A percentile compares a stretch with the other conserved stretches of the same genome.
These are phyloP conservation scores for Salix viminalis DNA, from an alignment of 345 rosid genomes.

Conservation along the genomic window DNA sequence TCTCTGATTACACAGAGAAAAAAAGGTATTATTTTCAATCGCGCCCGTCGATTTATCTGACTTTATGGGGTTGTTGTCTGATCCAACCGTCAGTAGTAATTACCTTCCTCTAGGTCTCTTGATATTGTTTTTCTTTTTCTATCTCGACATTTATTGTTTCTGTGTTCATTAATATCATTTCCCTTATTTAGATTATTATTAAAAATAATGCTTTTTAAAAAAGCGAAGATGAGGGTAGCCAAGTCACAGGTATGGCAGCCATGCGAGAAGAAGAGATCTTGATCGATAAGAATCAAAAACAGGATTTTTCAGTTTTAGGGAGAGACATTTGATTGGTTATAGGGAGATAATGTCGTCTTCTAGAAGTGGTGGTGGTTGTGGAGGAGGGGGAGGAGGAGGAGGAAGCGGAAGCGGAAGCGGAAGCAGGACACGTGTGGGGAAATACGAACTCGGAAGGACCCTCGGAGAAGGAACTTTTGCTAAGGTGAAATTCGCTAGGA, in stretches of 20 bases:
- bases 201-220: not conserved
- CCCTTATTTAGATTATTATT: not conserved
- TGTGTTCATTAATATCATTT: not conserved
- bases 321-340: not conserved
- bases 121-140: not conserved
- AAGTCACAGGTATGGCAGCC: slow-evolving; percentile 99
- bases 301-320: not conserved
- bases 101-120: not conserved
- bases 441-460: slow-evolving; percentile 87
- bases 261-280: slow-evolving; percentile 92
- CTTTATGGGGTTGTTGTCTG: slow-evolving; percentile 14
- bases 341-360: slow-evolving; percentile 44
- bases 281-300: slow-evolving; percentile 17
- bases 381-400: not conserved
- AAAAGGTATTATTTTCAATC: not conserved
- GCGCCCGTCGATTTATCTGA: slow-evolving; percentile 4
- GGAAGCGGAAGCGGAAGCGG: not conserved
- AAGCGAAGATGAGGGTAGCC: slow-evolving; percentile 53
- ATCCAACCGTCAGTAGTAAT: not conserved
- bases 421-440: slow-evolving; percentile 89
- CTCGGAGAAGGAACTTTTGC: slow-evolving; percentile 97
- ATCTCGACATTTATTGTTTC: not conserved
- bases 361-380: slow-evolving; percentile 5
- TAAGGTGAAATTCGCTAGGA: slow-evolving; percentile 92
- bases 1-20: not conserved